phyloP scores from a whole-genome alignment of 306 rosid genomes.

The Arachis hypogaea region DNA sequence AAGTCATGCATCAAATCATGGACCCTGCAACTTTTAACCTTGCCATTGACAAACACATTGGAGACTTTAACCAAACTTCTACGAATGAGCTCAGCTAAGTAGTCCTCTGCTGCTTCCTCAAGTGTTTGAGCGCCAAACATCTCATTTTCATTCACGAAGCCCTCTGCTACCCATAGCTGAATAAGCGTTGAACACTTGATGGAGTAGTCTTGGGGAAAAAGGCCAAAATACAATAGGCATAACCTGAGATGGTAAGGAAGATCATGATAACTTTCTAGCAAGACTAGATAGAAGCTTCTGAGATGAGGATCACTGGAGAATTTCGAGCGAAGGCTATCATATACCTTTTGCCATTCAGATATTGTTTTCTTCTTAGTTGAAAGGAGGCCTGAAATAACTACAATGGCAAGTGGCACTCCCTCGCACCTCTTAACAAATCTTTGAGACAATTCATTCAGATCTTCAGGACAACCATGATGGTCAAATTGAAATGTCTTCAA shows the following conservation, averaged over 20 bases:
- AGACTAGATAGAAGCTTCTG: not conserved
- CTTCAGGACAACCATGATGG: not conserved
- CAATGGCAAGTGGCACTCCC: conserved; percentile 22
- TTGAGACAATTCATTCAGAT: not conserved
- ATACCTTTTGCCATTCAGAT: conserved; percentile 24
- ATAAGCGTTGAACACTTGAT: not conserved
- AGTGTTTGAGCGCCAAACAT: not conserved
- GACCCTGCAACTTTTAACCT: not conserved
- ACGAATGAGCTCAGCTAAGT: conserved; percentile 17
- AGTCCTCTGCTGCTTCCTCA: conserved; percentile 6
- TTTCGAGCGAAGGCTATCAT: conserved; percentile 5
- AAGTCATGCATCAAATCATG: conserved; percentile 14
- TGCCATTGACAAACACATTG: not conserved
- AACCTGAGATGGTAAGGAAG: conserved; percentile 8
- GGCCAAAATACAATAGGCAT: not conserved
- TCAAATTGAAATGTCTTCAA: not conserved
- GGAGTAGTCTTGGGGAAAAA: conserved; percentile 19
- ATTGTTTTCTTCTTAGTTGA: conserved; percentile 14
- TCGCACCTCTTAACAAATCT: conserved; percentile 29
- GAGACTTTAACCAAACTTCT: not conserved
- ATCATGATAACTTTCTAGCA: conserved; percentile 22
- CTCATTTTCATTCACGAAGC: conserved; percentile 1
- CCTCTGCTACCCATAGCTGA: conserved; percentile 26
- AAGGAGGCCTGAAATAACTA: not conserved
- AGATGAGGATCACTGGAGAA: conserved; percentile 16